Base-by-base conservation (phyloP, 73 alveolate genomes). In the Blepharisma stoltei region DNA sequence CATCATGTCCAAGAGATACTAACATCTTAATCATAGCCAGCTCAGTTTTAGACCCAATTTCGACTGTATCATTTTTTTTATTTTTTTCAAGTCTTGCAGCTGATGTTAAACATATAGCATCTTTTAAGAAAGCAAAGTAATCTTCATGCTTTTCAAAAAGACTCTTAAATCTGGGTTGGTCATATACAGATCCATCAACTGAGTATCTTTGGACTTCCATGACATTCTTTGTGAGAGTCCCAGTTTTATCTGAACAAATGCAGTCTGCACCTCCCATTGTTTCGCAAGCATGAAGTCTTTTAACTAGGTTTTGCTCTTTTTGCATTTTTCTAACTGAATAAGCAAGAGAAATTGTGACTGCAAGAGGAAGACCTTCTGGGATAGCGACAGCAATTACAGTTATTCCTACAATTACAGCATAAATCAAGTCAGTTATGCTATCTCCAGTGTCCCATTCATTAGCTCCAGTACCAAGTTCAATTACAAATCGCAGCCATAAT, bases 221-320 rank as follows among this genome's bases (percentile, higher is more conserved):
- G 25, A 71, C 83, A 77, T 87, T 92, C 78, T 81, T 87, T 20
- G 96, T 90, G 55, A 92, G 70, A 47, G 95, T 90, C 53, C 97
- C 98, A 6, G 99, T 95, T 88, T 93, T 95, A 86, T 95, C 99
- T 0, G 96, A 81, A 83, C 98, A 93, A 71, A 95, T 93, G 76
- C 80, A 86, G 54, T 80, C 85, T 6, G 96, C 96, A 20, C 96
- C 93, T 49, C 99, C 99, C 98, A 95, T 88, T 18, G 96, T 92
- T 84, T 95, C 99, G 68, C 96, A 88, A n/a, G 97, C 95, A 25
- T 87, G 90, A 84, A 95, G 83, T 77, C 84, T 83, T 76, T 92
- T 89, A 25, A 95, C 96, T 65, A 86, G 83, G 80, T 88, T 91
- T 49, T 88, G 46, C 43, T 87, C 92, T 76, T 73, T 82, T 68